phyloP scores from a whole-genome alignment of 2,329 filamentous ascomycete species.

The Periconia macrospinosa region DNA sequence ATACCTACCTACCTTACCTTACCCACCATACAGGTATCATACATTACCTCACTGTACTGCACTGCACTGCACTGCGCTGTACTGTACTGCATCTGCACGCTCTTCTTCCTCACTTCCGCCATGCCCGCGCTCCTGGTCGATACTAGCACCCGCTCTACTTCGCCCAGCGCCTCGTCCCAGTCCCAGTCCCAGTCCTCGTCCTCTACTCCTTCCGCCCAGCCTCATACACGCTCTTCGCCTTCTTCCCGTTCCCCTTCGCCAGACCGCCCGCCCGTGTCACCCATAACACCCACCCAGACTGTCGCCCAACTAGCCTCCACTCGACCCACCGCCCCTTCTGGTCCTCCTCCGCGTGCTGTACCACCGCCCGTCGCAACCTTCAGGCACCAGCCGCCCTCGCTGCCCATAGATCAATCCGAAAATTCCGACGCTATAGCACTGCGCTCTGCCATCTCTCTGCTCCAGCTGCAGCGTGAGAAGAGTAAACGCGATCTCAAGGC shows the following conservation, averaged over 20 bases:
- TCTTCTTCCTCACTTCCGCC: conserved; percentile 25
- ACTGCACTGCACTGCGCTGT: too few species aligned
- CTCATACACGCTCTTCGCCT: conserved; percentile 14
- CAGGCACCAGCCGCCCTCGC: conserved; percentile 46
- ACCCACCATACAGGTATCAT: too few species aligned
- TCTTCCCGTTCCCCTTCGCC: conserved; percentile 33
- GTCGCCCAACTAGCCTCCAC: conserved; percentile 35
- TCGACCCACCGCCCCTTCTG: conserved; percentile 24
- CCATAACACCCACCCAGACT: conserved; percentile 43
- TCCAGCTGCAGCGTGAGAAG: conserved; percentile 82
- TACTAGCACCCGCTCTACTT: conserved; percentile 15
- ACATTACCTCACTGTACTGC: too few species aligned
- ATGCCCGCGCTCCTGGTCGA: conserved; percentile 43
- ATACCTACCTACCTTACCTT: too few species aligned
- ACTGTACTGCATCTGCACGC: not conserved
- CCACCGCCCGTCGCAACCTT: conserved; percentile 39
- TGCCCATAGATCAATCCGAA: conserved; percentile 51
- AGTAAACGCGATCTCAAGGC: conserved; percentile 74
- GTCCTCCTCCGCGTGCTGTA: conserved; percentile 26
- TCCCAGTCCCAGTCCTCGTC: conserved; percentile 31
- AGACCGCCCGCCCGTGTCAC: conserved; percentile 43
- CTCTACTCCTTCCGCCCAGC: conserved; percentile 21
- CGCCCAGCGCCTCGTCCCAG: conserved; percentile 4
- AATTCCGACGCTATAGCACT: conserved; percentile 89
- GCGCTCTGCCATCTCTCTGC: conserved; percentile 78